phyloP scores from a whole-genome alignment of 345 rosid species.

The Hibiscus syriacus region DNA sequence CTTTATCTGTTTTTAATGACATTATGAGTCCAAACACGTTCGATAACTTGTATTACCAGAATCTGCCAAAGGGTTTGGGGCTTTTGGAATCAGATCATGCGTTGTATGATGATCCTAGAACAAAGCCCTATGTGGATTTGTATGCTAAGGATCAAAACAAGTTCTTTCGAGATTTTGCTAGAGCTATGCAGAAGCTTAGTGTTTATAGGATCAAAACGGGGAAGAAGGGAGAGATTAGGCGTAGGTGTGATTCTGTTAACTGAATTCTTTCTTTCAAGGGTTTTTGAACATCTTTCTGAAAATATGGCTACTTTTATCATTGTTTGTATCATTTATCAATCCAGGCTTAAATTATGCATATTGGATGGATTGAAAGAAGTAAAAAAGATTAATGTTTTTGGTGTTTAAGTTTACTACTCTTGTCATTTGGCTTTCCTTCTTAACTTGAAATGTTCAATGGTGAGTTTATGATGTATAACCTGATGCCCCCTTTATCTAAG shows the following conservation, averaged over 20 bases:
- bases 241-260: slow-evolving; percentile 76
- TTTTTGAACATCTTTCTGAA: slow-evolving; percentile 17
- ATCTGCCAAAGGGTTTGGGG: slow-evolving; percentile 72
- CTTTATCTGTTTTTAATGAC: slow-evolving; percentile 79
- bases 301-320: slow-evolving; percentile 18
- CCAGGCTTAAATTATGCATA: slow-evolving; percentile 18
- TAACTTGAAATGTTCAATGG: not conserved
- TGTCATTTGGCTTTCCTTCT: not conserved
- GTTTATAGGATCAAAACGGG: too few relatives aligned
- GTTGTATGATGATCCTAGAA: slow-evolving; percentile 41
- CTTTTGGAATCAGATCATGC: too few relatives aligned
- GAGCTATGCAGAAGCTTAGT: too few relatives aligned
- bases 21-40: slow-evolving; percentile 82
- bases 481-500: not conserved
- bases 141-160: slow-evolving; percentile 56
- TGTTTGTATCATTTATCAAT: slow-evolving; percentile 15
- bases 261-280: slow-evolving; percentile 23
- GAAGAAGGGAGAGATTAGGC: slow-evolving; percentile 94
- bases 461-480: too few relatives aligned
- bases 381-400: too few relatives aligned
- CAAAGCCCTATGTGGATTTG: slow-evolving; percentile 54
- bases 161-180: too few relatives aligned
- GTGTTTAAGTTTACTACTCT: not conserved
- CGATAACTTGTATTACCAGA: slow-evolving; percentile 72
- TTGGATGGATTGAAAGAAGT: too few relatives aligned